A percentile compares a stretch with the other conserved stretches of the same genome.
These are phyloP conservation scores for Spinacia oleracea DNA, from an alignment of 179 eudicot species.

Conservation along the genomic window DNA sequence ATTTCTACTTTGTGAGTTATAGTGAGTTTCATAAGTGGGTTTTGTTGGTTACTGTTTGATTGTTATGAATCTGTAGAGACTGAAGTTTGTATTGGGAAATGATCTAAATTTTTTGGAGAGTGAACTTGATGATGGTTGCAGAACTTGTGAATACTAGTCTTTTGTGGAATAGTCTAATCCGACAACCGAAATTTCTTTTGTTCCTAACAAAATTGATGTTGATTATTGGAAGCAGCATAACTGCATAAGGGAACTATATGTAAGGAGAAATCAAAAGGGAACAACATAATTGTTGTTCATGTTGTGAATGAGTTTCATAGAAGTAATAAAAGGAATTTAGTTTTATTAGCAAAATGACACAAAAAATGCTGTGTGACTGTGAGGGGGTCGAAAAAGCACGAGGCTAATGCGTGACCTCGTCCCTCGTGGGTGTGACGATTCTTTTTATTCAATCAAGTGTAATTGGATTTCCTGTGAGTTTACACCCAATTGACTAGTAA, in stretches of 20 bases:
- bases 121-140: neutral
- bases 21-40: conserved; percentile 21
- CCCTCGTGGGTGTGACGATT: too few relatives aligned
- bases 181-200: neutral
- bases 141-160: neutral
- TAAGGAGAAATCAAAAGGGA: neutral
- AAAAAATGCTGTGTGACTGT: too few relatives aligned
- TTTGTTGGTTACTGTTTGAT: conserved; percentile 25
- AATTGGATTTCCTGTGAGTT: too few relatives aligned
- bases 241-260: neutral
- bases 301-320: neutral
- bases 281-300: too few relatives aligned
- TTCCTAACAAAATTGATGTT: neutral
- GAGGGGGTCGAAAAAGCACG: too few relatives aligned
- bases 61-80: neutral
- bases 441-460: too few relatives aligned
- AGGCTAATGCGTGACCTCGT: too few relatives aligned
- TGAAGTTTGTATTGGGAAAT: neutral
- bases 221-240: conserved; percentile 3
- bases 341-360: too few relatives aligned
- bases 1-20: neutral
- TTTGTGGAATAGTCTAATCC: neutral
- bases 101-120: neutral
- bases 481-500: too few relatives aligned
- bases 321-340: neutral